A percentile compares a stretch with the other conserved stretches of the same genome.
phyloP scores from a whole-genome alignment of 1,284 basidiomycete genomes.

The Leccinum solheimii region DNA sequence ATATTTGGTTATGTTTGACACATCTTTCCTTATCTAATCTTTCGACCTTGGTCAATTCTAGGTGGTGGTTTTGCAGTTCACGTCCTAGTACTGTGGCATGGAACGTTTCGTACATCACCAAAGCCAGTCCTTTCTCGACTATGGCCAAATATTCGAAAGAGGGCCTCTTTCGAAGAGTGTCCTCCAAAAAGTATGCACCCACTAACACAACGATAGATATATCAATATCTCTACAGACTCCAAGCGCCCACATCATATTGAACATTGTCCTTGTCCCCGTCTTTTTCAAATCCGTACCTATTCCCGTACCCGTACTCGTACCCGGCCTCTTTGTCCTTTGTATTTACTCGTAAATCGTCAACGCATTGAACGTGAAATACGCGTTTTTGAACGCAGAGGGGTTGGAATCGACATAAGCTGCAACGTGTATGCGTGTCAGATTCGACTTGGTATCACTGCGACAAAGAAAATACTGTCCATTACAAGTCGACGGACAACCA shows the following conservation, averaged over 20 bases:
- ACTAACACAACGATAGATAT: background rate
- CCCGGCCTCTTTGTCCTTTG: background rate
- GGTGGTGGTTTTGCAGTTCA: no score
- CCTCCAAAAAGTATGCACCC: background rate
- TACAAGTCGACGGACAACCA: slow-evolving; percentile 37
- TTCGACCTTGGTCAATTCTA: no score
- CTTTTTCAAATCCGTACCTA: background rate
- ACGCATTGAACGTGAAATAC: slow-evolving; percentile 25
- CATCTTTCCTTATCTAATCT: background rate
- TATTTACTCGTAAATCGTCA: slow-evolving; percentile 21
- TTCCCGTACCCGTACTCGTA: background rate
- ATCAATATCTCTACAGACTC: background rate
- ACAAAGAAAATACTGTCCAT: slow-evolving; percentile 27
- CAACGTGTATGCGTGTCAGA: background rate
- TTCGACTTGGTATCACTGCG: background rate
- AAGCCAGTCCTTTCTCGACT: background rate
- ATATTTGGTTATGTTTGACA: background rate
- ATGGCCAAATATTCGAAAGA: background rate
- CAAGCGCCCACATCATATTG: background rate
- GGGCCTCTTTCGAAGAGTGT: slow-evolving; percentile 2
- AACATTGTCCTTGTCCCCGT: background rate
- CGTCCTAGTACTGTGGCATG: no score
- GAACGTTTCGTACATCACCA: background rate
- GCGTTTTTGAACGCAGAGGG: slow-evolving; percentile 19
- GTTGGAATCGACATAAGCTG: slow-evolving; percentile 19